Evolutionary conservation across 306 rosid species (phyloP).

Genomic region (Quercus cerris): DNA sequence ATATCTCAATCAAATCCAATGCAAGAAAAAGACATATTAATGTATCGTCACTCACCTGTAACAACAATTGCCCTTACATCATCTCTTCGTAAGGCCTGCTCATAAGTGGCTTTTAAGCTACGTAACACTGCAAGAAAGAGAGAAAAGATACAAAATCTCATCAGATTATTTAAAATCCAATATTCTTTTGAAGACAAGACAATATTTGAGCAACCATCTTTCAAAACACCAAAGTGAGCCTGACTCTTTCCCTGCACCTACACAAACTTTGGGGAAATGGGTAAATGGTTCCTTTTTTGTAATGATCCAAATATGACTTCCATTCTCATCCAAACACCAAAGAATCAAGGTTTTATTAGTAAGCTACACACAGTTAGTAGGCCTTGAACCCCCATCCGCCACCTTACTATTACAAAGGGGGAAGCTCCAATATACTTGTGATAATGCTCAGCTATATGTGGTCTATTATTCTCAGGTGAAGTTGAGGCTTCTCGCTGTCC

Average conservation of each 20-base stretch:
- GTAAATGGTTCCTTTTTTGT: background rate
- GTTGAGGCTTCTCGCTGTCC: background rate
- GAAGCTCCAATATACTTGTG: background rate
- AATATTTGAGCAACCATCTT: background rate
- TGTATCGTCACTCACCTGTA: constrained; percentile 48
- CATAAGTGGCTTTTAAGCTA: constrained; percentile 69
- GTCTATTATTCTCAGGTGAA: background rate
- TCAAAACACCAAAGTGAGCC: background rate
- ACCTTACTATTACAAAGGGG: no score
- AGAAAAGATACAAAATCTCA: background rate
- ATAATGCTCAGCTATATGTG: background rate
- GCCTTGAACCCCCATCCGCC: no score
- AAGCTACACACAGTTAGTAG: no score
- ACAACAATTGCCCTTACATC: constrained; percentile 92
- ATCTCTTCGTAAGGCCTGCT: constrained; percentile 63
- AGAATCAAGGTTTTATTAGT: background rate
- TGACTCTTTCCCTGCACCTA: background rate
- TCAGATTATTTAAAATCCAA: background rate
- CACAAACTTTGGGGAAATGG: background rate
- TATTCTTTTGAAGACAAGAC: background rate
- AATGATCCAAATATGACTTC: background rate
- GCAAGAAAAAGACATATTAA: background rate
- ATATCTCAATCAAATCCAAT: constrained; percentile 1
- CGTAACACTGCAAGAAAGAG: constrained; percentile 43
- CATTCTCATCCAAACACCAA: background rate